Evolutionary conservation across 2,329 filamentous ascomycete species (phyloP), one percentile per base, ranked within the genome.

Genomic region (Zopfia rhizophila): DNA sequence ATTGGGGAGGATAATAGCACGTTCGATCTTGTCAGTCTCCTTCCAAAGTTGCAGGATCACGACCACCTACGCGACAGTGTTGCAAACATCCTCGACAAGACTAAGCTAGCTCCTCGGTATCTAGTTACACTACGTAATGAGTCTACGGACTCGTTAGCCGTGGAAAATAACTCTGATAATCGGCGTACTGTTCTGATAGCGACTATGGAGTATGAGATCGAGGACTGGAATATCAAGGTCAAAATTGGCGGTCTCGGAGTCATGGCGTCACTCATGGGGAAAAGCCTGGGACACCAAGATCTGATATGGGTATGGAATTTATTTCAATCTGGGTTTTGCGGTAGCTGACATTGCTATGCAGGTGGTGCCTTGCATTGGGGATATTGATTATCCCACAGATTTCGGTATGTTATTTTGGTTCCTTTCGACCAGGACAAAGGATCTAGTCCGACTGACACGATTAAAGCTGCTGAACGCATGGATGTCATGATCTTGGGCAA

Each of bases 161-260:
- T 4, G 56, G 56, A 33, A 5, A 33, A 43, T 23, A 32, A 54
- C 12, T 59, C 27, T 50, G 75, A 31, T 14, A 46, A 38, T 11
- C 53, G 58, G 4, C 74, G 82, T n/a, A 86, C 79, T 22, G 81
- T 87, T 2, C 76, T 88, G 16, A 86, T 88, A 39, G 85, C 84
- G 10, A 88, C 85, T 5, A 87, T 88, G 82, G 85, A 88, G 66
- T 88, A 88, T 68, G 84, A 88, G 51, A 87, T 88, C 49, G 82
- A 85, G 43, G 85, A 88, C 61, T 88, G 85, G 82, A 77, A 71
- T 3, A 85, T 88, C 70, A 88, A 86, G 68, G 84, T 88, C 70
- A 88, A 88, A 70, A 88, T 88, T 35, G 85, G 85, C 48, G 85
- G 85, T 50, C 75, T 88, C 4, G 85, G 85, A 65, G 85, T 87